phyloP scores from a whole-genome alignment of 805 yeast genomes.

The Nakazawaea populi region DNA sequence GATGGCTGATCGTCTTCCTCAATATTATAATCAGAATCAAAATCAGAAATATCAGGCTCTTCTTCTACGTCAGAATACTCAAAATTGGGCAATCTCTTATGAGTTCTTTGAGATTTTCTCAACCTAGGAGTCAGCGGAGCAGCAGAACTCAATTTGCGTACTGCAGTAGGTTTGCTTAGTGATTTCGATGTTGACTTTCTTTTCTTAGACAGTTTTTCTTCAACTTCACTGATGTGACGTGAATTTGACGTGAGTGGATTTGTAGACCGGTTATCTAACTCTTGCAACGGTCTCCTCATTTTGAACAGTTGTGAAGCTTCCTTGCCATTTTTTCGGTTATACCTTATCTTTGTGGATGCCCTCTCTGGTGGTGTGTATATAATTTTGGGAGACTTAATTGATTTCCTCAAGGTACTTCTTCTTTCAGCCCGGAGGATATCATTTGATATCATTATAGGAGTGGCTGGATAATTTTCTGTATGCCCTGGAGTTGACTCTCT shows the following conservation, averaged over 20 bases:
- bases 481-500: not conserved
- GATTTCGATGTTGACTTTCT: not conserved
- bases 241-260: too few relatives aligned
- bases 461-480: not conserved
- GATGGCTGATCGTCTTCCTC: not conserved
- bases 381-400: constrained; percentile 4
- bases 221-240: too few relatives aligned
- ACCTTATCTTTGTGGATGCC: not conserved
- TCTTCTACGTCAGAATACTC: constrained; percentile 6
- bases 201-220: not conserved
- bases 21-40: constrained; percentile 4
- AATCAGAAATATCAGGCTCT: constrained; percentile 10
- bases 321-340: not conserved
- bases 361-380: not conserved
- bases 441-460: too few relatives aligned
- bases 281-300: not conserved
- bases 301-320: not conserved
- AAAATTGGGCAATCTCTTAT: not conserved
- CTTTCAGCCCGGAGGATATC: too few relatives aligned
- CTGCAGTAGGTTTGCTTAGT: not conserved
- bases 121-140: not conserved
- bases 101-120: not conserved
- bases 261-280: too few relatives aligned
- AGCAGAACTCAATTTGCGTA: not conserved
- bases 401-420: not conserved